phyloP scores from a whole-genome alignment of 2,329 filamentous ascomycete genomes.

The Teratosphaeria viscida region DNA sequence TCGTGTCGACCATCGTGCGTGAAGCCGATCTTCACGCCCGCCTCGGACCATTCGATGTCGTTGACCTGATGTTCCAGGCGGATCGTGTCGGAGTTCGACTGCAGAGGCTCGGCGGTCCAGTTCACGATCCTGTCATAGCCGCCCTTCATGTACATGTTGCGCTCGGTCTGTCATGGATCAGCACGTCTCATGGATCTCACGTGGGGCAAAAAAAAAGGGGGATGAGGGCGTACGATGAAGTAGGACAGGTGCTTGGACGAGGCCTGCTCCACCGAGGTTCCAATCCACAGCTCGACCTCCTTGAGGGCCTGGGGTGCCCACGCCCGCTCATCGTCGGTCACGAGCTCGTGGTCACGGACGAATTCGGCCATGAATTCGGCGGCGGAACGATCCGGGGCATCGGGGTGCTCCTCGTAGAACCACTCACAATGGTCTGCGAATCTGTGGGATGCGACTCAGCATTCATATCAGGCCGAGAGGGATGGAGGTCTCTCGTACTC shows the following conservation, averaged over 20 bases:
- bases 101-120: slow-evolving; percentile 31
- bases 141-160: slow-evolving; percentile 37
- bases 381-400: slow-evolving; percentile 31
- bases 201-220: neutral
- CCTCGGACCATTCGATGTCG: slow-evolving; percentile 29
- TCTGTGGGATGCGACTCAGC: neutral
- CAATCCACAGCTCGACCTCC: slow-evolving; percentile 36
- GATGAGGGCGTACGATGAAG: slow-evolving; percentile 21
- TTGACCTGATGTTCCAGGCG: slow-evolving; percentile 31
- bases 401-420: slow-evolving; percentile 31
- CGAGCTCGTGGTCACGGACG: slow-evolving; percentile 31
- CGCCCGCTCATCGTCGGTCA: slow-evolving; percentile 32
- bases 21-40: slow-evolving; percentile 20
- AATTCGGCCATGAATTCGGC: slow-evolving; percentile 33
- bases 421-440: neutral
- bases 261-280: slow-evolving; percentile 32
- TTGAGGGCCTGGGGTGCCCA: slow-evolving; percentile 36
- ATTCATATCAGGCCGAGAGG: neutral
- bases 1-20: slow-evolving; percentile 15
- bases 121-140: slow-evolving; percentile 36
- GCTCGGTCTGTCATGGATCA: slow-evolving; percentile 21
- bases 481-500: slow-evolving; percentile 18
- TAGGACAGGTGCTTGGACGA: slow-evolving; percentile 35
- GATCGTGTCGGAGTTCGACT: slow-evolving; percentile 26
- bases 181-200: neutral